Base-by-base conservation (phyloP, 1,284 basidiomycete species). In the Apiotrichum sp. region DNA sequence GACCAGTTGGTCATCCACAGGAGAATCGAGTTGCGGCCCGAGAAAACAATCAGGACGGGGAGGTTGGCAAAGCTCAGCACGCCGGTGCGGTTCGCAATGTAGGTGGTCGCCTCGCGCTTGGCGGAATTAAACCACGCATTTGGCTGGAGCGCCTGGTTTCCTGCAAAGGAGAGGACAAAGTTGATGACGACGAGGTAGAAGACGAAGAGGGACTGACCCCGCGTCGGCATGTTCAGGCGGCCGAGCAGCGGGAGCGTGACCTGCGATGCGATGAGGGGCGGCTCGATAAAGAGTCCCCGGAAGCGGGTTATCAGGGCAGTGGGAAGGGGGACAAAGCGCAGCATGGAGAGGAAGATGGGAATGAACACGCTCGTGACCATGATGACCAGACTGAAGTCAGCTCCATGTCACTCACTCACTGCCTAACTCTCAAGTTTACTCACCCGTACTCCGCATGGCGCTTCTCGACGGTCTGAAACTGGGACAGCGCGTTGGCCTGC, bases 1-100 rank as follows among this genome's bases (percentile, higher is more conserved):
- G 59, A 62, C 65, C 66, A 71, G 29, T 65, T 64, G 1, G 65
- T 66, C 14, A 71, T 32, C 66, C 65, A 71, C 13, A 71, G 61
- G 34, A 71, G 43, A 32, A 67, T 40, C 55, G 66, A 62, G 56
- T 71, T 69, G n/a, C 66, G 51, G 10, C 66, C 65, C 0, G 66
- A 66, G 13, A 65, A 46, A 3, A 61, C 36, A 59, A 60, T 68
- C 6, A 65, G 53, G 6, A 68, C 60, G 2, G 63, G 62, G 46
- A 67, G 41, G 52, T 69, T 66, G 59, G 62, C 65, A 41, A 68
- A 65, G 39, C 55, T 56, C 63, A 69, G 63, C 52, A 69, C 65
- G 39, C 61, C 67, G 1, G 66, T 65, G 14, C 65, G 57, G 53
- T 67, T 65, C 2, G 62, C 61, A 6, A 66, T 22, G 44, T 65